These are phyloP conservation scores for Vaucheria bursata DNA, from an alignment of 352 stramenopile species.

Conservation along the genomic window DNA sequence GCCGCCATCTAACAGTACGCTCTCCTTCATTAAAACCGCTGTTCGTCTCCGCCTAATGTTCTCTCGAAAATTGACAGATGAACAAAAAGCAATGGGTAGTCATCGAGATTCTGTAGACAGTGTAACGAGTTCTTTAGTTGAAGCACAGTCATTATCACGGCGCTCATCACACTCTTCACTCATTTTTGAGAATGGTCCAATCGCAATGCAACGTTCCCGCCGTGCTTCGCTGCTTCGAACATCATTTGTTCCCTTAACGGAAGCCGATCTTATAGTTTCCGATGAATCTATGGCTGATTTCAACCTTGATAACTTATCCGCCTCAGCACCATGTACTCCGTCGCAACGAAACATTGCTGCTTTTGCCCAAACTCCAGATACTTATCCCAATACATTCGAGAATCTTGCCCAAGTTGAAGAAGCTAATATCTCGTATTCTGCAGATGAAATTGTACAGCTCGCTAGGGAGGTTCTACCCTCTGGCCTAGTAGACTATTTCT, in stretches of 20 bases:
- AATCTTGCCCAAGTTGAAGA: constrained; percentile 17
- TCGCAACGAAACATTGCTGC: background rate
- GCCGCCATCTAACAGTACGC: constrained; percentile 15
- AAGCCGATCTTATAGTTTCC: background rate
- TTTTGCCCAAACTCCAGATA: constrained; percentile 7
- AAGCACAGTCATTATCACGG: background rate
- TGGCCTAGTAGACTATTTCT: constrained; percentile 47
- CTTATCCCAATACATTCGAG: constrained; percentile 20
- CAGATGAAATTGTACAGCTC: background rate
- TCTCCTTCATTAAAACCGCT: constrained; percentile 32
- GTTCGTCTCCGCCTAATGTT: constrained; percentile 41
- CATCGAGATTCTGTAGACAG: background rate
- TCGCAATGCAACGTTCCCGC: too few species aligned
- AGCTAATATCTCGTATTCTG: background rate
- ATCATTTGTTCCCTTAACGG: background rate
- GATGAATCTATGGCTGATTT: background rate
- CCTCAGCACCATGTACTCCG: too few species aligned
- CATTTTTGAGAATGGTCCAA: too few species aligned
- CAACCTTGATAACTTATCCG: too few species aligned
- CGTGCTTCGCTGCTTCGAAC: background rate
- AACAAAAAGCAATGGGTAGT: too few species aligned
- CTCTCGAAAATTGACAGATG: background rate
- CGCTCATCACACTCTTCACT: background rate
- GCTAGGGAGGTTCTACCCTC: constrained; percentile 38
- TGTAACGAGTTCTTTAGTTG: background rate